phyloP scores from a whole-genome alignment of 2,329 filamentous ascomycete genomes.

The Pseudogymnoascus sp. region DNA sequence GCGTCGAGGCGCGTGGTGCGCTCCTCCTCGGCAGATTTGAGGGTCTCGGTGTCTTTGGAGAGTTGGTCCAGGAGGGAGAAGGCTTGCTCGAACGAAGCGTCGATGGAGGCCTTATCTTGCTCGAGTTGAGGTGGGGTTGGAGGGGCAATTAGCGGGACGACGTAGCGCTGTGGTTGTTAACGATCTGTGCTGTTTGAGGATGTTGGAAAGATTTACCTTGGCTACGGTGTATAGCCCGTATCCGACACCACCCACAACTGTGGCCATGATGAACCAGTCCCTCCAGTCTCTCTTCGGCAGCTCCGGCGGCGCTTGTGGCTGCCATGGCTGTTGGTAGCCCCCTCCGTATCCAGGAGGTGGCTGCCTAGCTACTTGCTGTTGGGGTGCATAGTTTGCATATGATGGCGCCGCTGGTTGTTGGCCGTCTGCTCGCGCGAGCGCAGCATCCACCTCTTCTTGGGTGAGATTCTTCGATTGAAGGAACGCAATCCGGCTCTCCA shows the following conservation, averaged over 20 bases:
- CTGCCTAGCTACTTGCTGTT: constrained; percentile 34
- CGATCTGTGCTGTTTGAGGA: not conserved
- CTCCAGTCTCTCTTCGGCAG: constrained; percentile 84
- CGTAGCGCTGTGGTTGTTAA: constrained; percentile 60
- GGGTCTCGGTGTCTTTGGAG: constrained; percentile 75
- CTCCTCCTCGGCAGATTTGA: constrained; percentile 80
- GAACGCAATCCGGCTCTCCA: constrained; percentile 89
- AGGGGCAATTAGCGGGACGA: constrained; percentile 82
- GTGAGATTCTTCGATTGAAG: constrained; percentile 95
- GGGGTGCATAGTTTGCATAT: constrained; percentile 33
- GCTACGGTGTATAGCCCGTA: constrained; percentile 85
- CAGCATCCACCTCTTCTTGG: constrained; percentile 84
- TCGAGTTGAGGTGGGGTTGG: constrained; percentile 90
- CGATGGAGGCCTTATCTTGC: constrained; percentile 86
- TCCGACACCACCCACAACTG: constrained; percentile 78
- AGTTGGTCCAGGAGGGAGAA: constrained; percentile 90
- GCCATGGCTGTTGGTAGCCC: constrained; percentile 48
- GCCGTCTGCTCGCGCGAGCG: constrained; percentile 67
- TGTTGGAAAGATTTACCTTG: constrained; percentile 51
- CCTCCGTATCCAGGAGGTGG: constrained; percentile 37
- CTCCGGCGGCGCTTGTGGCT: constrained; percentile 45
- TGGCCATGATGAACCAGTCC: constrained; percentile 99
- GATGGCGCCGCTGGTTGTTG: constrained; percentile 37
- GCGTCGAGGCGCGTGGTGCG: constrained; percentile 76
- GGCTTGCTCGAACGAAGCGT: constrained; percentile 86